These are phyloP conservation scores for Erodium trifolium DNA, from an alignment of 441 rosid species.

Conservation along the genomic window DNA sequence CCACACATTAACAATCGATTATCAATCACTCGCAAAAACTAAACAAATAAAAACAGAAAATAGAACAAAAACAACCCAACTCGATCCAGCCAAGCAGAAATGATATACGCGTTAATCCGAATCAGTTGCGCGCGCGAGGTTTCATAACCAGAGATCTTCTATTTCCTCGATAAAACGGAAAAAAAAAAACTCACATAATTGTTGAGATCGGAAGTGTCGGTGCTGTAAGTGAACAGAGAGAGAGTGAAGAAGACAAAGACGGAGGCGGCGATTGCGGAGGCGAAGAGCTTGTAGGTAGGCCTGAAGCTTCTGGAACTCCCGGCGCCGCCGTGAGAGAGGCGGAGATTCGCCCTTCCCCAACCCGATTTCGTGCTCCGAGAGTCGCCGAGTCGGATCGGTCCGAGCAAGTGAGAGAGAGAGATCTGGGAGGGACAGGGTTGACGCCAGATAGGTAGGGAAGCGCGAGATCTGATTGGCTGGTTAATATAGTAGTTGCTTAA, in stretches of 20 bases:
- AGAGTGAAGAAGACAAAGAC: constrained; percentile 42
- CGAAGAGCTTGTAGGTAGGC: constrained; percentile 32
- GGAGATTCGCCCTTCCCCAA: constrained; percentile 43
- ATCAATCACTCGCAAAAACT: neutral
- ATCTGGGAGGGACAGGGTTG: neutral
- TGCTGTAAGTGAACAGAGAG: constrained; percentile 42
- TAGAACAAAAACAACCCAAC: neutral
- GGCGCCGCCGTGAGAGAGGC: constrained; percentile 36
- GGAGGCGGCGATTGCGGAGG: constrained; percentile 34
- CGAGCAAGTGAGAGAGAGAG: neutral
- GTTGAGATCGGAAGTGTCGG: constrained; percentile 34
- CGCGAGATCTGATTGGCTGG: neutral
- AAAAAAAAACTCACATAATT: constrained; percentile 34
- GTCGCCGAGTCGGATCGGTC: neutral
- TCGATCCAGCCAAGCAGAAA: neutral
- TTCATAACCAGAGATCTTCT: neutral
- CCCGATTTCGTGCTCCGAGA: neutral
- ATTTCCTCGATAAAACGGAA: neutral
- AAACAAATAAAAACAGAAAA: neutral
- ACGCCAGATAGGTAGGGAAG: neutral
- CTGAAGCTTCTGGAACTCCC: constrained; percentile 24
- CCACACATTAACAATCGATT: neutral
- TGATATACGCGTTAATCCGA: neutral
- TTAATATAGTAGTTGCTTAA: constrained; percentile 7
- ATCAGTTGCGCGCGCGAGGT: neutral